Evolutionary conservation across 2,329 filamentous ascomycete species (phyloP), one percentile per base, ranked within the genome.

Genomic region (Setomelanomma holmii): DNA sequence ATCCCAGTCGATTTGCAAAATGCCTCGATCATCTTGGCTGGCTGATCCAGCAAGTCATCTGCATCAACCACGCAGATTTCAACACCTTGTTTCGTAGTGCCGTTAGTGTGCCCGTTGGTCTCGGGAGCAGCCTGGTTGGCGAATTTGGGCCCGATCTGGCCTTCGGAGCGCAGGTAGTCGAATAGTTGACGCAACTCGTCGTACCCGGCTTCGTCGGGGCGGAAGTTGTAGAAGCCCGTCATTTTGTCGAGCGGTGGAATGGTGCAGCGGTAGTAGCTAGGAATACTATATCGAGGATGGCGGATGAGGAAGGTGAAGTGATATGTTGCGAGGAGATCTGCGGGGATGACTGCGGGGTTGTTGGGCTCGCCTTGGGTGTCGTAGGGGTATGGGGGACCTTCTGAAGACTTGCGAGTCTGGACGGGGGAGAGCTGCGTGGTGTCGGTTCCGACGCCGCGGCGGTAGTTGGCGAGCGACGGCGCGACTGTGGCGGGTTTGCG

Each of bases 251-350:
- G 82, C 0, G 95, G 95, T 12, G 95, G 93, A 47, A 96, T 84
- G 43, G 91, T 96, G 83, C 93, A 98, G 64, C 93, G 89, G 82
- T 89, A 96, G 80, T 93, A 98, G 40, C 91, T 96, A 6, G 95
- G 95, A 60, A 98, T 93, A 66, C 90, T 89, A 71, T 86, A 87
- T 66, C 91, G 87, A n/a, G 95, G 95, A 74, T 98, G 92, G 51
- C 95, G 93, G 80, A 99, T 98, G 58, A 98, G 84, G 78, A 99
- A 98, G 19, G 93, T 91, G 79, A 93, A 98, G 76, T 97, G 92
- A 78, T 96, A 98, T 61, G 86, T 82, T 68, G 86, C 84, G 51
- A 98, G 81, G 53, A 91, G 79, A 23, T 86, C 85, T 22, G 84
- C 77, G 2, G 95, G 95, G 44, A 98, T 78, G 21, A 96, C 88